A percentile compares a stretch with the other conserved stretches of the same genome.
These are phyloP conservation scores for Nicotiana obtusifolia DNA, from an alignment of 257 asterid genomes.

Conservation along the genomic window DNA sequence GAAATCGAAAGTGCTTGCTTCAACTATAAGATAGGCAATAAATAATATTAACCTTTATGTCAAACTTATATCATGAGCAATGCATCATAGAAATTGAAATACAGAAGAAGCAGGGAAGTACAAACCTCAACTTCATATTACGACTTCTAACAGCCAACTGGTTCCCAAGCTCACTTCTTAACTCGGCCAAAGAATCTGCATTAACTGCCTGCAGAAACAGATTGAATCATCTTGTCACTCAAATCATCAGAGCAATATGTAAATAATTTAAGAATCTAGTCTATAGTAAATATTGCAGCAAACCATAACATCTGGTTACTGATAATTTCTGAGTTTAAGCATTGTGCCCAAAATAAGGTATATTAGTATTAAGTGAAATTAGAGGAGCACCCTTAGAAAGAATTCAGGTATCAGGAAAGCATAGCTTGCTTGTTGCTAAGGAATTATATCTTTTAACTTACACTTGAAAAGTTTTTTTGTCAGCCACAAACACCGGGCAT, in stretches of 20 bases:
- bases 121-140: slow-evolving; percentile 67
- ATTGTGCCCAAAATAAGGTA: not conserved
- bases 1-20: not conserved
- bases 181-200: slow-evolving; percentile 65
- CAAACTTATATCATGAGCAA: not conserved
- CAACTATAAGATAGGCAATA: not conserved
- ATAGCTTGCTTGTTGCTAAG: not conserved
- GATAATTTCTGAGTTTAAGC: not conserved
- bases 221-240: not conserved
- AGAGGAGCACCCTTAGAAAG: not conserved
- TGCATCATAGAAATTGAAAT: not conserved
- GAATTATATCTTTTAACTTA: not conserved
- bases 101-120: slow-evolving; percentile 9
- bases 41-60: not conserved
- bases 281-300: not conserved
- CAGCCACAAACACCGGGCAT: not conserved
- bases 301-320: not conserved
- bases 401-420: not conserved
- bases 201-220: slow-evolving; percentile 48
- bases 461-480: not conserved
- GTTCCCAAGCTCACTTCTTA: slow-evolving; percentile 89
- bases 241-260: not conserved
- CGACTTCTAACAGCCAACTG: slow-evolving; percentile 78
- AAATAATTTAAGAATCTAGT: not conserved
- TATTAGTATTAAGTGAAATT: not conserved